phyloP scores from a whole-genome alignment of 805 yeast species.

The Wickerhamiella hasegawae region DNA sequence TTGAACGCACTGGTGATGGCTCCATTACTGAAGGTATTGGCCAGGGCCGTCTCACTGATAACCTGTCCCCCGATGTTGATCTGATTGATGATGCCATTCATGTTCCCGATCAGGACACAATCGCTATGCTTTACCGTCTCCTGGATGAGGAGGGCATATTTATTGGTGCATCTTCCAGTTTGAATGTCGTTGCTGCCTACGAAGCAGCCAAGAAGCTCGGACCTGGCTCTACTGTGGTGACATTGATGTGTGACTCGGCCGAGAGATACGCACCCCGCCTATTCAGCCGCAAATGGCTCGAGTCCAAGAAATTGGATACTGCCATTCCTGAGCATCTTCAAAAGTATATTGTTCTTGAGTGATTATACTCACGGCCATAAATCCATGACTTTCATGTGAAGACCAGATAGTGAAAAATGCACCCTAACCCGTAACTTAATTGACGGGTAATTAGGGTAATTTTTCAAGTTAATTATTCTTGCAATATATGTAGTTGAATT shows the following conservation, averaged over 20 bases:
- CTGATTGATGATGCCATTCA: constrained; percentile 66
- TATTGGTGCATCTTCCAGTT: constrained; percentile 79
- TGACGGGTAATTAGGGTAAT: neutral
- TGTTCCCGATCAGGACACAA: constrained; percentile 65
- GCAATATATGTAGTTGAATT: no score
- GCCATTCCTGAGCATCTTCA: constrained; percentile 54
- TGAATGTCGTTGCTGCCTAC: constrained; percentile 80
- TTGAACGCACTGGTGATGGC: constrained; percentile 53
- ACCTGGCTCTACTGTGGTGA: constrained; percentile 75
- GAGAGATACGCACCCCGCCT: constrained; percentile 75
- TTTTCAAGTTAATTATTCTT: neutral
- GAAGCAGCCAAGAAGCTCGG: constrained; percentile 52
- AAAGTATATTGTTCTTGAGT: constrained; percentile 41
- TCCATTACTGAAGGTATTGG: constrained; percentile 95
- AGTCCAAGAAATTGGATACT: constrained; percentile 42
- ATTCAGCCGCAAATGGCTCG: constrained; percentile 64
- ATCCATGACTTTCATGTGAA: no score
- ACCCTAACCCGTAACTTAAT: no score
- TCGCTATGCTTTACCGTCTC: constrained; percentile 67
- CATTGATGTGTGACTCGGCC: constrained; percentile 80
- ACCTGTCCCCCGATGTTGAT: constrained; percentile 55
- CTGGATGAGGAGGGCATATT: constrained; percentile 83
- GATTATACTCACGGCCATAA: no score
- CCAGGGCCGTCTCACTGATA: constrained; percentile 82
- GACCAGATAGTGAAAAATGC: no score